phyloP scores from a whole-genome alignment of 257 asterid species.

The Solanum appendiculatum region DNA sequence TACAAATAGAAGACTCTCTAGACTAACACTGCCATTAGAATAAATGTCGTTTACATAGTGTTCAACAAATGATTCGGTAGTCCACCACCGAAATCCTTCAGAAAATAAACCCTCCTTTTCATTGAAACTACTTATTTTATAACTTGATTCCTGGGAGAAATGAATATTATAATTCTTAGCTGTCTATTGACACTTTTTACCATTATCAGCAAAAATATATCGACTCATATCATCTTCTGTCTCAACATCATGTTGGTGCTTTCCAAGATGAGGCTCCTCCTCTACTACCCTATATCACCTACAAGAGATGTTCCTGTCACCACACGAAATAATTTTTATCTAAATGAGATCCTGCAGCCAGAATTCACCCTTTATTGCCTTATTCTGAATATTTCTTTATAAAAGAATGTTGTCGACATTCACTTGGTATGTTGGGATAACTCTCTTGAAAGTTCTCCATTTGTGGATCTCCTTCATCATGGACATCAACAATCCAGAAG shows the following conservation, averaged over 20 bases:
- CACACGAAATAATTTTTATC: not conserved
- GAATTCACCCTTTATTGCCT: constrained; percentile 1
- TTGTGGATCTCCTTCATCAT: constrained; percentile 1
- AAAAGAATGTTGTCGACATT: not conserved
- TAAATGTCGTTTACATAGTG: not conserved
- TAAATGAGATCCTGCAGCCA: constrained; percentile 7
- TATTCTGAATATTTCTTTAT: constrained; percentile 1
- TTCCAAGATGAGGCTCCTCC: not conserved
- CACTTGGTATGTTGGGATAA: not conserved
- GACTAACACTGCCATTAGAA: constrained; percentile 1
- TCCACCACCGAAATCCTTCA: not conserved
- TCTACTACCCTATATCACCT: constrained; percentile 9
- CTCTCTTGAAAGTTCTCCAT: constrained; percentile 7
- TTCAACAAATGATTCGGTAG: not conserved
- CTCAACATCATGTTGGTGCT: constrained; percentile 8
- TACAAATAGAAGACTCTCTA: constrained; percentile 3
- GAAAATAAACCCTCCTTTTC: constrained; percentile 14
- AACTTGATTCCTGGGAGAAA: not conserved
- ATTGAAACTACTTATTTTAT: constrained; percentile 1
- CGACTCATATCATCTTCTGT: not conserved
- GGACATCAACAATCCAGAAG: not conserved
- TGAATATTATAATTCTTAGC: not conserved
- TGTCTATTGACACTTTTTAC: constrained; percentile 4
- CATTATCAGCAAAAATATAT: not conserved
- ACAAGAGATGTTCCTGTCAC: not conserved